phyloP scores from a whole-genome alignment of 352 stramenopile species.

The Pythium oligandrum region DNA sequence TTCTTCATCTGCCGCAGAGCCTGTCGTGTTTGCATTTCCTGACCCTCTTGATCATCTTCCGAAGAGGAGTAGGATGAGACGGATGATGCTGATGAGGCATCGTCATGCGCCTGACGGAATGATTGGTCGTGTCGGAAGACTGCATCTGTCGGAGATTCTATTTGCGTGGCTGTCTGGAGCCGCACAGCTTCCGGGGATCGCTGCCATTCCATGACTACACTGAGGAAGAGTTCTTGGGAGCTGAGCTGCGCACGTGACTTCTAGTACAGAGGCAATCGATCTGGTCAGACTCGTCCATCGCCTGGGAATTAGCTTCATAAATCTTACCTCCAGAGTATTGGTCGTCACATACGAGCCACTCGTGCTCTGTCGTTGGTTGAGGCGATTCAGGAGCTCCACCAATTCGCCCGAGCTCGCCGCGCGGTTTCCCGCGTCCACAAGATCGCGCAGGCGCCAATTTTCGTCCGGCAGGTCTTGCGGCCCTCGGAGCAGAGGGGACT shows the following conservation, averaged over 20 bases:
- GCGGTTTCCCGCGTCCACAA: slow-evolving; percentile 15
- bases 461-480: slow-evolving; percentile 21
- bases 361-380: slow-evolving; percentile 3
- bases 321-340: too few species aligned
- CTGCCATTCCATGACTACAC: slow-evolving; percentile 79
- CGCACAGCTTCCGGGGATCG: slow-evolving; percentile 16
- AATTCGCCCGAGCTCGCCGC: slow-evolving; percentile 9
- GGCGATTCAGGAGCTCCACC: slow-evolving; percentile 27
- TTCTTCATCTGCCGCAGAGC: slow-evolving; percentile 3
- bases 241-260: slow-evolving; percentile 36
- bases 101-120: slow-evolving; percentile 2
- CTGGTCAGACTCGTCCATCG: too few species aligned
- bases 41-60: slow-evolving; percentile 13
- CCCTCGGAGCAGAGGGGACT: slow-evolving; percentile 22
- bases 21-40: background rate
- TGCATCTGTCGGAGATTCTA: slow-evolving; percentile 14
- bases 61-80: slow-evolving; percentile 13
- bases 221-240: slow-evolving; percentile 80
- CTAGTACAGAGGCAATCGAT: slow-evolving; percentile 4
- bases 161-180: background rate
- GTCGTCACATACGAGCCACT: slow-evolving; percentile 16
- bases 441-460: slow-evolving; percentile 38
- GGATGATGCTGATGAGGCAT: slow-evolving; percentile 6
- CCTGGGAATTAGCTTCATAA: too few species aligned
- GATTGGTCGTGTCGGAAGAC: slow-evolving; percentile 16